Conservation (phyloP, 768 basidiomycete genomes). For the Floccularia luteovirens region DNA sequence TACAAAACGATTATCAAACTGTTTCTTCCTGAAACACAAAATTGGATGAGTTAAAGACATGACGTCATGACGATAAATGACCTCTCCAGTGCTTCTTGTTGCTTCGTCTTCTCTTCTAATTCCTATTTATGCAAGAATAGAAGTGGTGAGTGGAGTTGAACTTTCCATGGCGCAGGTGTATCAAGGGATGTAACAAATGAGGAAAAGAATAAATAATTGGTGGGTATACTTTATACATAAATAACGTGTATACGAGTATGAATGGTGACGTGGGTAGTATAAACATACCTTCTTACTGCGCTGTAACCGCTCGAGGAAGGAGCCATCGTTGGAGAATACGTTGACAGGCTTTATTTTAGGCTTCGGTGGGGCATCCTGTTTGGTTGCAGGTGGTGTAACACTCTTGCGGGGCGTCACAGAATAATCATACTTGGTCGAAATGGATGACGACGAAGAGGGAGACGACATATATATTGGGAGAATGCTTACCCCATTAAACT, state of each 20-base stretch:
- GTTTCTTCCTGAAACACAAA: neutral
- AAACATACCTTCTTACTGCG: slow-evolving; percentile 42
- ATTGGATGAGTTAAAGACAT: neutral
- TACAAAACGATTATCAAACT: slow-evolving; percentile 8
- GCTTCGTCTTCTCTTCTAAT: neutral
- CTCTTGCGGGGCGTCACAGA: no score
- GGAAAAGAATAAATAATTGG: no score
- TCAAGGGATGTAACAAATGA: no score
- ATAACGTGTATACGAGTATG: slow-evolving; percentile 37
- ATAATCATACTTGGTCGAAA: no score
- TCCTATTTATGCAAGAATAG: neutral
- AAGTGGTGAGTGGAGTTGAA: neutral
- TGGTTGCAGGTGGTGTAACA: no score
- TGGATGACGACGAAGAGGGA: no score
- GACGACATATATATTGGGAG: no score
- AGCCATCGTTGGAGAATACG: slow-evolving; percentile 65
- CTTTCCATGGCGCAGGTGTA: neutral
- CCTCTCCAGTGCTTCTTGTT: neutral
- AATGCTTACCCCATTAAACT: no score
- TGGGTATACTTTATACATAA: neutral
- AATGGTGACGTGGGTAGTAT: slow-evolving; percentile 49
- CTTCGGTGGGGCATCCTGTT: slow-evolving; percentile 25
- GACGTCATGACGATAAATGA: neutral
- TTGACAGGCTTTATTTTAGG: slow-evolving; percentile 34
- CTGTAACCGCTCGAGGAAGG: slow-evolving; percentile 60